These are phyloP conservation scores for Claviceps lovelessii DNA, from an alignment of 2,329 filamentous ascomycete species.

Conservation along the genomic window DNA sequence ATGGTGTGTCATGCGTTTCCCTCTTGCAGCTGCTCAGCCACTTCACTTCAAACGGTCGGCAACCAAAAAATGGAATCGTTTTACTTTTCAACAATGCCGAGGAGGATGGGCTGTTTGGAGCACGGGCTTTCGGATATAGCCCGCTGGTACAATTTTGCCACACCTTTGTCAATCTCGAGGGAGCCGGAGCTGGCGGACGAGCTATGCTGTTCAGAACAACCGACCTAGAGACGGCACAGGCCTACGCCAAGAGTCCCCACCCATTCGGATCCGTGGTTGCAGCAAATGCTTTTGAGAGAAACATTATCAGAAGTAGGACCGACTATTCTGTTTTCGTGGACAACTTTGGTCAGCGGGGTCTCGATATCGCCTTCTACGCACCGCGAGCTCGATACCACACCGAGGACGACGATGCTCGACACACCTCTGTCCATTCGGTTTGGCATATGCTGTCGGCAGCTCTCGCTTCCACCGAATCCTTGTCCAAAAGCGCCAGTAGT, in stretches of 20 bases:
- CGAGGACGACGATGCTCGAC: conserved; percentile 67
- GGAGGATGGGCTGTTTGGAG: conserved; percentile 82
- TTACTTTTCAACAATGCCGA: conserved; percentile 89
- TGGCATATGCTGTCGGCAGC: conserved; percentile 94
- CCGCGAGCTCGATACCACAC: conserved; percentile 85
- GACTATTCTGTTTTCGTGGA: conserved; percentile 77
- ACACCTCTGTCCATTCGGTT: conserved; percentile 55
- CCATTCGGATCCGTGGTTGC: conserved; percentile 76
- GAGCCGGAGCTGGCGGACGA: conserved; percentile 79
- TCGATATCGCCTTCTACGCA: conserved; percentile 84
- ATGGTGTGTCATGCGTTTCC: conserved; percentile 80
- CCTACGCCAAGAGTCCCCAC: conserved; percentile 55
- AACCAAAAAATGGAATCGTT: conserved; percentile 67
- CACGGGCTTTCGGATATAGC: conserved; percentile 70
- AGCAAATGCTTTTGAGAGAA: conserved; percentile 68
- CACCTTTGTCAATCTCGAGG: conserved; percentile 88
- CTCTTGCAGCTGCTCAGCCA: conserved; percentile 75
- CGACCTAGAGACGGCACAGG: conserved; percentile 70
- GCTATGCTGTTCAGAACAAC: conserved; percentile 79
- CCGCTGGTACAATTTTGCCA: conserved; percentile 67
- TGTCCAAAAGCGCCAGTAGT: conserved; percentile 52
- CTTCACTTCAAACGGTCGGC: conserved; percentile 58
- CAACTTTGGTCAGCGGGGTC: conserved; percentile 64
- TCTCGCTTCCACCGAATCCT: conserved; percentile 54
- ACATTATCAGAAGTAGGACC: conserved; percentile 70